These are phyloP conservation scores for Solanum etuberosum DNA, from an alignment of 257 asterid species.

Conservation along the genomic window DNA sequence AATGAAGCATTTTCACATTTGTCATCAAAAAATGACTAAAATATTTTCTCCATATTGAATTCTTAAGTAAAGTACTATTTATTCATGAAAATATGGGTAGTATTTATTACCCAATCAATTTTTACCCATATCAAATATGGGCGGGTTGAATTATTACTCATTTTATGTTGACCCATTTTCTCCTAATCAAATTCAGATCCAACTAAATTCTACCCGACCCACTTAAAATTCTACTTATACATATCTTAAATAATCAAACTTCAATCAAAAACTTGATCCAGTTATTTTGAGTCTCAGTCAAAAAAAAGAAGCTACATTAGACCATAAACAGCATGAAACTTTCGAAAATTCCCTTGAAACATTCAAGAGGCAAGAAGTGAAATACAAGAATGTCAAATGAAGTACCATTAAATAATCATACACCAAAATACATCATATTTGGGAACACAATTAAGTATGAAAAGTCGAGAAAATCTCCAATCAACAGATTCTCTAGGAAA, in stretches of 20 bases:
- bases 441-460: not conserved
- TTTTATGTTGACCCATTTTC: no score
- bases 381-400: not conserved
- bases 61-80: no score
- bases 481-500: not conserved
- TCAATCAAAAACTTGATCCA: not conserved
- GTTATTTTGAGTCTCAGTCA: not conserved
- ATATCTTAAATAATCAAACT: not conserved
- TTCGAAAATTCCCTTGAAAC: not conserved
- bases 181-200: not conserved
- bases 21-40: no score
- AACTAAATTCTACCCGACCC: not conserved
- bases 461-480: not conserved
- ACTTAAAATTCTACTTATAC: not conserved
- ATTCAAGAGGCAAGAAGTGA: not conserved
- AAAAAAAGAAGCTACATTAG: not conserved
- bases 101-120: no score
- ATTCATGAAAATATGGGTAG: no score
- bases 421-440: not conserved
- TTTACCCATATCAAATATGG: no score
- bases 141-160: no score
- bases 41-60: no score
- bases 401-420: not conserved
- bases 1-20: no score
- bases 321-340: not conserved